Evolutionary conservation across 331 rosid genomes (phyloP).

Genomic region (Malus hybrid): DNA sequence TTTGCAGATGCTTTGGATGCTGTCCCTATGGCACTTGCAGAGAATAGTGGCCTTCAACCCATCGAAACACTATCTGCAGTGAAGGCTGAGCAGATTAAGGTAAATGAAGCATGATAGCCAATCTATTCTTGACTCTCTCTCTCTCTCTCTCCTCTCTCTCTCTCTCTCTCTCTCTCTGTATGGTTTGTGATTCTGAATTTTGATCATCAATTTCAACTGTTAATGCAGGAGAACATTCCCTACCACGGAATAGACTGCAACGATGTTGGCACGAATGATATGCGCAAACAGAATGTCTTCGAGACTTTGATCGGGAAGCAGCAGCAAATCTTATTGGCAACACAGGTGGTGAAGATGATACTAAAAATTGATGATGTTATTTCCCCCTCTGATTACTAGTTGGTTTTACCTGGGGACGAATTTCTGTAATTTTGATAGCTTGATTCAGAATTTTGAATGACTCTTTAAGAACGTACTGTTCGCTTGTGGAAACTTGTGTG

Average conservation of each 20-base stretch:
- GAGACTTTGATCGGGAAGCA: constrained; percentile 95
- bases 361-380: constrained; percentile 93
- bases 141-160: neutral
- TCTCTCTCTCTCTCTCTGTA: no score
- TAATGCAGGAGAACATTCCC: constrained; percentile 65
- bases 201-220: neutral
- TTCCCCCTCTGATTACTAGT: constrained; percentile 55
- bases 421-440: constrained; percentile 9
- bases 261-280: constrained; percentile 84
- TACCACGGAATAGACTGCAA: constrained; percentile 88
- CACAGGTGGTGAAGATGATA: constrained; percentile 98
- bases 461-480: neutral
- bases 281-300: constrained; percentile 83
- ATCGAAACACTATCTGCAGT: constrained; percentile 92
- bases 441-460: constrained; percentile 1
- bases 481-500: neutral
- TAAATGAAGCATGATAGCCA: constrained; percentile 5
- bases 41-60: constrained; percentile 96
- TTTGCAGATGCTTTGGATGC: constrained; percentile 91
- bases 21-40: constrained; percentile 97
- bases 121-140: neutral
- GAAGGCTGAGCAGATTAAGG: constrained; percentile 94
- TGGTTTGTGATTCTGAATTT: neutral
- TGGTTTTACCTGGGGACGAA: neutral
- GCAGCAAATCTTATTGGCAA: constrained; percentile 85